These are phyloP conservation scores for Allodekkera sacchari DNA, from an alignment of 805 yeast species.

Conservation along the genomic window DNA sequence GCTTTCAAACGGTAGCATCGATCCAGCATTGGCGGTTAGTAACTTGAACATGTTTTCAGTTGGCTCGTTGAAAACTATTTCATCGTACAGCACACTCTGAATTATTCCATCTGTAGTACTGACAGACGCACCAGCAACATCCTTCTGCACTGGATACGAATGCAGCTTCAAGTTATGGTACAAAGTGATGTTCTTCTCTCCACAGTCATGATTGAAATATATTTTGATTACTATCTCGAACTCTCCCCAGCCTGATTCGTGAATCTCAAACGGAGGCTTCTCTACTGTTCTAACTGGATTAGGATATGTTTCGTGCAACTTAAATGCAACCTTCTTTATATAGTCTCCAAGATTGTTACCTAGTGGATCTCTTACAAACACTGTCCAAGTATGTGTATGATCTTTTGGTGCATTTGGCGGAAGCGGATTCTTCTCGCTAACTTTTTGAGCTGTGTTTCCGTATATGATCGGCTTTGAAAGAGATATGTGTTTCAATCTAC, in stretches of 20 bases:
- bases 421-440: conserved; percentile 39
- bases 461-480: conserved; percentile 72
- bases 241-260: conserved; percentile 99
- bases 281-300: conserved; percentile 83
- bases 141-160: conserved; percentile 48
- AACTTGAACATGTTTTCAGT: conserved; percentile 80
- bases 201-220: conserved; percentile 77
- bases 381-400: conserved; percentile 95
- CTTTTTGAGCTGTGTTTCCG: conserved; percentile 72
- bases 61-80: conserved; percentile 91
- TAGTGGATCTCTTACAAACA: conserved; percentile 75
- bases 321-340: conserved; percentile 86
- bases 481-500: conserved; percentile 41
- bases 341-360: conserved; percentile 74
- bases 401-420: conserved; percentile 67
- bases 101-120: conserved; percentile 31
- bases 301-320: conserved; percentile 89
- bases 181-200: conserved; percentile 77
- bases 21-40: conserved; percentile 59
- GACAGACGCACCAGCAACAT: conserved; percentile 16
- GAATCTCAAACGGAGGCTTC: conserved; percentile 85
- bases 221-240: conserved; percentile 87
- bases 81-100: conserved; percentile 69
- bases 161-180: conserved; percentile 89
- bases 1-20: conserved; percentile 34